Evolutionary conservation across 495 filamentous ascomycete species (phyloP), one percentile per base, ranked within the genome.

Genomic region (Lindgomyces ingoldianus): DNA sequence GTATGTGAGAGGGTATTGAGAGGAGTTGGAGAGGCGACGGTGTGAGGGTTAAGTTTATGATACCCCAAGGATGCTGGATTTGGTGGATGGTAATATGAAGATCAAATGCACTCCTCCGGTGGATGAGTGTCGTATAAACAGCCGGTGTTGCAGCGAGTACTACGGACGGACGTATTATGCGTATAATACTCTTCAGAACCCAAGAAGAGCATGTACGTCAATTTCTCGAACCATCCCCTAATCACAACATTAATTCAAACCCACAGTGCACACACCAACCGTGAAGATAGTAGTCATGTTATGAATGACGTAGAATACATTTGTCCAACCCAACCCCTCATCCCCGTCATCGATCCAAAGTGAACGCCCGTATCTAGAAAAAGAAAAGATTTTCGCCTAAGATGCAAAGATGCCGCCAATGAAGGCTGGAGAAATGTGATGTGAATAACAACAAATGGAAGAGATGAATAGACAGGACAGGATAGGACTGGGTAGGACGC

Each of bases 1-100:
- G 77, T 83, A 50, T 79, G 84, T 72, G 80, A 78, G 62, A 61
- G 57, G 36, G 76, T 62, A 16, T 36, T 70, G 12, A 45, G 27
- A 10, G 47, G 27, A 42, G 16, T 36, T 41, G 24, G 27, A 49
- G 18, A 41, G 41, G 24, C 30, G n/a, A n/a, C n/a, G n/a, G 26
- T 65, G 49, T 54, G 21, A 26, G 42, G 9, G 26, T 19, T 21
- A 19, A 27, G 6, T 45, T 6, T 26, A 0, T 6, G 61, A 42
- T n/a, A 22, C 21, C n/a, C n/a, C n/a, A n/a, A n/a, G n/a, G n/a
- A n/a, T n/a, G n/a, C n/a, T n/a, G n/a, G n/a, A n/a, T n/a, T n/a
- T n/a, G n/a, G n/a, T n/a, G n/a, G n/a, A 41, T 4, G 22, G 30
- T 9, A 4, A 11, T 3, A 42, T 3, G 25, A n/a, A 22, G 22